Base-by-base conservation (phyloP, 805 yeast genomes). In the Candida golubevii region DNA sequence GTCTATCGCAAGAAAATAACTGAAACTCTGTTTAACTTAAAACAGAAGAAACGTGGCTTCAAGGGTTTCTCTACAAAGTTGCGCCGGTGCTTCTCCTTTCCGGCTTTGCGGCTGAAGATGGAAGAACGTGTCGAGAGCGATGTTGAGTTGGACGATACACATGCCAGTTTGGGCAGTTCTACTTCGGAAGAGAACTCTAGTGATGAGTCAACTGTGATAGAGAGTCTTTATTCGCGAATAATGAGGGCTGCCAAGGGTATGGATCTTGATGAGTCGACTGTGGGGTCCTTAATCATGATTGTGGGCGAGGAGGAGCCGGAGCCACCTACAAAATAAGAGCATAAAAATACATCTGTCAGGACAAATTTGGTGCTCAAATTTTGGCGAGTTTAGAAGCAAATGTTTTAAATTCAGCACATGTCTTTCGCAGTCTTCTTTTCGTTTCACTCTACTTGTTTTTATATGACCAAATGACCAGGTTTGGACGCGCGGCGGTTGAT, bases 261-360 rank as follows among this genome's bases (percentile, higher is more conserved):
- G 42, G 43, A 45, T 31, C 41, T 48, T n/a, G 51, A 48, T 26
- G 48, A 48, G 36, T 37, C 38, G n/a, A 41, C 48, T 33, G 46
- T 45, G 36, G 51, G 51, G 32, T 42, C 48, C n/a, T 28, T 48
- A 18, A 32, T 48, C 29, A 41, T 45, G 29, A 48, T 44, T 11
- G 18, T 48, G 28, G 31, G 42, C 23, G 48, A 45, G 34, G 46
- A 41, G 8, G 32, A 29, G n/a, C 23, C 23, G 5, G 23, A 18
- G 23, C 23, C 23, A 18, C 23, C 5, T 18, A 18, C 23, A 18
- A 18, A 18, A 18, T 18, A 18, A 5, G 23, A 18, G 23, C 23
- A 5, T 18, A 3, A n/a, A n/a, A n/a, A 3, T 5, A 18, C 23
- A 5, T 18, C 23, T 18, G 23, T 18, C 23, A 18, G 23, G 4